These are phyloP conservation scores for Stellera chamaejasme DNA, from an alignment of 345 rosid genomes.

Conservation along the genomic window DNA sequence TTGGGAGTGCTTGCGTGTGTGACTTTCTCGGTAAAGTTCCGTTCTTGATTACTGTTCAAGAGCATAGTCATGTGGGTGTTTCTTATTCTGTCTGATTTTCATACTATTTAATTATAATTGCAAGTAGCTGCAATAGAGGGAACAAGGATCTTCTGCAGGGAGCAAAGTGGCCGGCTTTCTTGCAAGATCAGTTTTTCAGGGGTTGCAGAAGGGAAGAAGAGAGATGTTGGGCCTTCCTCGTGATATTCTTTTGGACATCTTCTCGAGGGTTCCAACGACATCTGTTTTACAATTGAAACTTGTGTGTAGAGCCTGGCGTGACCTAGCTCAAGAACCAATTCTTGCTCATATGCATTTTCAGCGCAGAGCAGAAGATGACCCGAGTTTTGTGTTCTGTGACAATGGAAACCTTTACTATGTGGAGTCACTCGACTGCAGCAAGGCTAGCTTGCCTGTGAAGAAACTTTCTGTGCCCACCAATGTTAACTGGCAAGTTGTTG, in stretches of 20 bases:
- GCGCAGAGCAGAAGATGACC: conserved; percentile 12
- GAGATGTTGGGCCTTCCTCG: conserved; percentile 22
- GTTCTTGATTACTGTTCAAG: too few relatives aligned
- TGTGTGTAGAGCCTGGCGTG: conserved; percentile 32
- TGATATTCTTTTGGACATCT: conserved; percentile 21
- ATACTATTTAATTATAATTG: too few relatives aligned
- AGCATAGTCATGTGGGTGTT: too few relatives aligned
- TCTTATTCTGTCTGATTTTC: too few relatives aligned
- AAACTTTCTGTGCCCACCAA: conserved; percentile 22
- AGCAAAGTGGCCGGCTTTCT: too few relatives aligned
- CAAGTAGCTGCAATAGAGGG: too few relatives aligned
- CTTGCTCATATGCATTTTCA: conserved; percentile 14
- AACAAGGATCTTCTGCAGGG: too few relatives aligned
- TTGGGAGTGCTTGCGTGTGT: too few relatives aligned
- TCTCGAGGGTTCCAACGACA: conserved; percentile 27
- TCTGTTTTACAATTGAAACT: conserved; percentile 28
- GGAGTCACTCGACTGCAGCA: conserved; percentile 17
- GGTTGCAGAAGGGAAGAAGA: not conserved
- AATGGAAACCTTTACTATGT: conserved; percentile 28
- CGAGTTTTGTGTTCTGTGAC: conserved; percentile 32
- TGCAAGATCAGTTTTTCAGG: too few relatives aligned
- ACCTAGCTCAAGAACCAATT: conserved; percentile 17
- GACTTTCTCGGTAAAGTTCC: too few relatives aligned
- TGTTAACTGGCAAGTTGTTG: conserved; percentile 34
- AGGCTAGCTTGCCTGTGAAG: conserved; percentile 13